A percentile compares a stretch with the other conserved stretches of the same genome.
Evolutionary conservation across 2,329 filamentous ascomycete genomes (phyloP).

Genomic region (Neofusicoccum umdonicola): DNA sequence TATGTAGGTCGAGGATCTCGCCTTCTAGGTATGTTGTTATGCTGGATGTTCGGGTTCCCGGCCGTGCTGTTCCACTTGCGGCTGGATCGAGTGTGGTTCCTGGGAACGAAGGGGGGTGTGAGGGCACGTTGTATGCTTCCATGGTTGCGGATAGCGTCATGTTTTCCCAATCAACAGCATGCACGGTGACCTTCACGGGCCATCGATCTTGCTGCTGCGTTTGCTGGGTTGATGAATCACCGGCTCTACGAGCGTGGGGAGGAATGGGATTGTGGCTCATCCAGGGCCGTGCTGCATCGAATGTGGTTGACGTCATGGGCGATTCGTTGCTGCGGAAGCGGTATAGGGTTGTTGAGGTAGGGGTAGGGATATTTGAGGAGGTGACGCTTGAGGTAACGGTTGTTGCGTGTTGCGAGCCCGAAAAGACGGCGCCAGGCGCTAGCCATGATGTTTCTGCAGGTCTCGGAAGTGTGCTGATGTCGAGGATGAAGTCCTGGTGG

Average conservation of each 20-base stretch:
- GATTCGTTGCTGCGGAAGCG: constrained; percentile 26
- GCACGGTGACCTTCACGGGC: constrained; percentile 66
- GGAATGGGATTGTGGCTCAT: constrained; percentile 33
- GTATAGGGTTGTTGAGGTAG: constrained; percentile 25
- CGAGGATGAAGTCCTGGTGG: constrained; percentile 58
- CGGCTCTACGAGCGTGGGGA: constrained; percentile 24
- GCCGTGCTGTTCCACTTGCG: not conserved
- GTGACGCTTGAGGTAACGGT: constrained; percentile 30
- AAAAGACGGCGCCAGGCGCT: constrained; percentile 59
- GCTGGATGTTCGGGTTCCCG: constrained; percentile 37
- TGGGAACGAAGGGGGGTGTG: constrained; percentile 35
- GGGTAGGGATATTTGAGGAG: constrained; percentile 19
- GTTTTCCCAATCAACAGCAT: constrained; percentile 57
- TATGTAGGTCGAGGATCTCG: constrained; percentile 63
- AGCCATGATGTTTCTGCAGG: constrained; percentile 61
- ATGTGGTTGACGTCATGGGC: constrained; percentile 24
- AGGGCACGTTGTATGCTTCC: constrained; percentile 67
- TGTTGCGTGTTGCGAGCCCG: constrained; percentile 60
- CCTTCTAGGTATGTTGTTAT: constrained; percentile 68
- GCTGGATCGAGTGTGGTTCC: constrained; percentile 18
- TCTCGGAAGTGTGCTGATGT: constrained; percentile 51
- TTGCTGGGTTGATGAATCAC: constrained; percentile 17
- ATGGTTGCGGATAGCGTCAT: constrained; percentile 67
- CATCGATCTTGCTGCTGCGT: constrained; percentile 56
- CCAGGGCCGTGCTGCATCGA: constrained; percentile 38